phyloP scores from a whole-genome alignment of 148 eudicot genomes.

The Rheum nobile region DNA sequence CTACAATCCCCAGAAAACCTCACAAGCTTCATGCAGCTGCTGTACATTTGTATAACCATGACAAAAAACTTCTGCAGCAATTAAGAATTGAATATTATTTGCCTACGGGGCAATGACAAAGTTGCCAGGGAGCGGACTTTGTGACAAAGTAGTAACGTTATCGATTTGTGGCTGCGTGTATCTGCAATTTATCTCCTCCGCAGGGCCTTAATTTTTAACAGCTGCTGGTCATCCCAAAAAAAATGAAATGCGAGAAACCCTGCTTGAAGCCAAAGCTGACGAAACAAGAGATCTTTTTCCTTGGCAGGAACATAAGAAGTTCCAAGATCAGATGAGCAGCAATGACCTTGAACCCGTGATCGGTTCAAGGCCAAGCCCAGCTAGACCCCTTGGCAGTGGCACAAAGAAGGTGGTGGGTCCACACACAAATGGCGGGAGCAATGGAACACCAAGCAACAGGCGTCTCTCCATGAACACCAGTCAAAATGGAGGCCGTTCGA shows the following conservation, averaged over 20 bases:
- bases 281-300: background rate
- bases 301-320: conserved; percentile 83
- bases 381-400: conserved; percentile 31
- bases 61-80: background rate
- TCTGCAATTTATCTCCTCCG: background rate
- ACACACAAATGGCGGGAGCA: conserved; percentile 59
- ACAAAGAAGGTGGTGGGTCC: conserved; percentile 66
- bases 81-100: too few species aligned
- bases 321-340: conserved; percentile 52
- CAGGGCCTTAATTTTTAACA: too few species aligned
- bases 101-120: too few species aligned
- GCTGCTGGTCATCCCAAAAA: too few species aligned
- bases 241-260: background rate
- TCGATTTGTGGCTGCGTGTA: background rate
- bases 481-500: conserved; percentile 60
- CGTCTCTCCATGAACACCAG: conserved; percentile 48
- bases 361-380: conserved; percentile 82
- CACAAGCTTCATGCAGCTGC: background rate
- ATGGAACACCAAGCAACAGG: conserved; percentile 53
- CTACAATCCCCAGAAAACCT: background rate
- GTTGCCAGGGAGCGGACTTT: too few species aligned
- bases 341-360: conserved; percentile 48
- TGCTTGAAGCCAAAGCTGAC: background rate
- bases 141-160: too few species aligned
- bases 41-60: background rate